Percentiles rank a stretch among this genome's conserved stretches.
Evolutionary conservation across 108 stramenopile genomes (phyloP).

Genomic region (Fragilaria radians): DNA sequence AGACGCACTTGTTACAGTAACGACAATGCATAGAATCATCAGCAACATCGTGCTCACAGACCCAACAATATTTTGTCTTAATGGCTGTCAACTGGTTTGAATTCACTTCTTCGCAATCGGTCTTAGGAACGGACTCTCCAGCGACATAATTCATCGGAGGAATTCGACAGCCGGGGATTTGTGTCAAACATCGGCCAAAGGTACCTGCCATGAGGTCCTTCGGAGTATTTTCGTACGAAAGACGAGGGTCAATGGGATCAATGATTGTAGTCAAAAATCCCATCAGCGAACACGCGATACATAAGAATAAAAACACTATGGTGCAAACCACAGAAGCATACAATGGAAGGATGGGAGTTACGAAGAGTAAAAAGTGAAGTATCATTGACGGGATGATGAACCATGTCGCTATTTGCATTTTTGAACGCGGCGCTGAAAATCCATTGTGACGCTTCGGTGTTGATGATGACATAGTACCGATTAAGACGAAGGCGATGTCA

Average conservation of each 20-base stretch:
- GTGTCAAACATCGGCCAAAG: background rate
- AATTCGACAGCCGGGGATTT: background rate
- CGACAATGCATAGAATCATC: conserved; percentile 88
- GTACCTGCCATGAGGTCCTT: conserved; percentile 1
- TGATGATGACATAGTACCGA: too few species aligned
- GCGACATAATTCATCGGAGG: conserved; percentile 7
- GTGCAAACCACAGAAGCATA: conserved; percentile 58
- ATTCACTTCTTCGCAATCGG: conserved; percentile 12
- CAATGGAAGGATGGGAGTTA: conserved; percentile 51
- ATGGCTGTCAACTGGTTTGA: too few species aligned
- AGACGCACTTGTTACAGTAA: conserved; percentile 92
- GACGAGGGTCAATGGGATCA: conserved; percentile 57
- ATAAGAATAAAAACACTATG: conserved; percentile 27
- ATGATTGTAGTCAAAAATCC: conserved; percentile 34
- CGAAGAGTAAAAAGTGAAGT: conserved; percentile 54
- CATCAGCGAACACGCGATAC: conserved; percentile 32
- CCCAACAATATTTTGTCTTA: conserved; percentile 82
- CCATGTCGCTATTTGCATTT: conserved; percentile 79
- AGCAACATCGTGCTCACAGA: conserved; percentile 66
- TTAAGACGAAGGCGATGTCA: too few species aligned
- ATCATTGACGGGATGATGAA: conserved; percentile 48
- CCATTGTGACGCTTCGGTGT: conserved; percentile 44
- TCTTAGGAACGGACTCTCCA: background rate
- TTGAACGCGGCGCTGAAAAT: conserved; percentile 46
- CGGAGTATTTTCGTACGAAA: conserved; percentile 22